These are phyloP conservation scores for Suillus subalutaceus DNA, from an alignment of 768 basidiomycete species.

Conservation along the genomic window DNA sequence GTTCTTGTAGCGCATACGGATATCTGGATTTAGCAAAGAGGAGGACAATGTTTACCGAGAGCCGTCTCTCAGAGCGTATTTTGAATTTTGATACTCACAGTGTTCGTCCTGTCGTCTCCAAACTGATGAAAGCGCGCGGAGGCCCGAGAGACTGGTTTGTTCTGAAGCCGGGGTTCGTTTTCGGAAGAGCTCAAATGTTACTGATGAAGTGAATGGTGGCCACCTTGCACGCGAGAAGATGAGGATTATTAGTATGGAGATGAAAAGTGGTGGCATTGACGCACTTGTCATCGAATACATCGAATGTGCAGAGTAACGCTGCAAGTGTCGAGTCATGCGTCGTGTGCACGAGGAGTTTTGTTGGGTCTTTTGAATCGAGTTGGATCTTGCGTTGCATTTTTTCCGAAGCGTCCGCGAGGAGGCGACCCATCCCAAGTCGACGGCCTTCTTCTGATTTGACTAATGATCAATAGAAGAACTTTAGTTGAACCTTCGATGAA, in stretches of 20 bases:
- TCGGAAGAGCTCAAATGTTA: constrained; percentile 77
- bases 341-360: constrained; percentile 68
- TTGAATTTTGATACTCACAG: not conserved
- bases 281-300: constrained; percentile 72
- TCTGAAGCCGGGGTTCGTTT: constrained; percentile 21
- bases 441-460: constrained; percentile 78
- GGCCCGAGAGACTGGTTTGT: too few relatives aligned
- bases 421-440: constrained; percentile 74
- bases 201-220: constrained; percentile 74
- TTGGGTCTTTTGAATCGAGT: constrained; percentile 45
- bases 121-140: not conserved
- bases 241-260: not conserved
- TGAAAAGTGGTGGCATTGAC: constrained; percentile 18
- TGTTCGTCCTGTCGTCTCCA: not conserved
- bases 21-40: constrained; percentile 43
- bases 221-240: constrained; percentile 44
- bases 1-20: constrained; percentile 82
- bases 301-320: constrained; percentile 62
- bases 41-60: not conserved
- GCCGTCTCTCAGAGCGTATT: not conserved
- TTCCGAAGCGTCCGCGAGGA: constrained; percentile 63
- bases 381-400: constrained; percentile 65
- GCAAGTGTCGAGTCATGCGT: constrained; percentile 78
- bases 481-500: constrained; percentile 4
- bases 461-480: constrained; percentile 29